These are phyloP conservation scores for Skeletonema costatum DNA, from an alignment of 108 stramenopile species.

Conservation along the genomic window DNA sequence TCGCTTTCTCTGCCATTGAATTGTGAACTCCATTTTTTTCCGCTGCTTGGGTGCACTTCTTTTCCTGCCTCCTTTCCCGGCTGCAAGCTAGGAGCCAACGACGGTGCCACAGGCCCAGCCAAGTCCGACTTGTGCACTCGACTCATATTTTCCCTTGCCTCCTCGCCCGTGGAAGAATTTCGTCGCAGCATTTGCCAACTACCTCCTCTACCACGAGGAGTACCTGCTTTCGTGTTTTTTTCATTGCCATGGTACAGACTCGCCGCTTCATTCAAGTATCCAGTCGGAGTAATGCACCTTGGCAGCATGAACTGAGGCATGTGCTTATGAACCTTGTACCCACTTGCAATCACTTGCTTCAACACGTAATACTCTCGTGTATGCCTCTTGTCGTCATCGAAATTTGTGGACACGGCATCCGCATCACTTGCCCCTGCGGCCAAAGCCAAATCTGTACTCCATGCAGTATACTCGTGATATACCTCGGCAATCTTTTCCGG, in stretches of 20 bases:
- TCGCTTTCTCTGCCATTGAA: constrained; percentile 35
- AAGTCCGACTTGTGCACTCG: constrained; percentile 17
- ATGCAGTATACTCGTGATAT: constrained; percentile 74
- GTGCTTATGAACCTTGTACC: constrained; percentile 47
- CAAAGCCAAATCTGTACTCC: constrained; percentile 79
- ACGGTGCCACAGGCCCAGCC: constrained; percentile 35
- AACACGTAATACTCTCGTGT: constrained; percentile 81
- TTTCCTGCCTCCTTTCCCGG: constrained; percentile 4
- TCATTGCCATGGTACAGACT: constrained; percentile 11
- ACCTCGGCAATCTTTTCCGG: constrained; percentile 74
- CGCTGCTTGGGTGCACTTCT: background rate
- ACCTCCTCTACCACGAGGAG: background rate
- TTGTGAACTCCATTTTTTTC: background rate
- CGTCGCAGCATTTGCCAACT: constrained; percentile 7
- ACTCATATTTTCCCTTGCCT: constrained; percentile 49
- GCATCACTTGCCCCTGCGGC: constrained; percentile 83
- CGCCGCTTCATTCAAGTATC: constrained; percentile 41
- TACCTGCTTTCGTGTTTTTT: background rate
- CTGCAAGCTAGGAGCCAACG: constrained; percentile 22
- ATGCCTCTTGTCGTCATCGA: constrained; percentile 70
- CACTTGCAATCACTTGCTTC: constrained; percentile 59
- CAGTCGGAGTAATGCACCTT: constrained; percentile 42
- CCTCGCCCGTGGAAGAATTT: constrained; percentile 12
- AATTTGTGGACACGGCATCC: constrained; percentile 74
- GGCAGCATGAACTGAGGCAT: constrained; percentile 55